These are phyloP conservation scores for Chaetothyriales sp. DNA, from an alignment of 2,329 filamentous ascomycete genomes.

Conservation along the genomic window DNA sequence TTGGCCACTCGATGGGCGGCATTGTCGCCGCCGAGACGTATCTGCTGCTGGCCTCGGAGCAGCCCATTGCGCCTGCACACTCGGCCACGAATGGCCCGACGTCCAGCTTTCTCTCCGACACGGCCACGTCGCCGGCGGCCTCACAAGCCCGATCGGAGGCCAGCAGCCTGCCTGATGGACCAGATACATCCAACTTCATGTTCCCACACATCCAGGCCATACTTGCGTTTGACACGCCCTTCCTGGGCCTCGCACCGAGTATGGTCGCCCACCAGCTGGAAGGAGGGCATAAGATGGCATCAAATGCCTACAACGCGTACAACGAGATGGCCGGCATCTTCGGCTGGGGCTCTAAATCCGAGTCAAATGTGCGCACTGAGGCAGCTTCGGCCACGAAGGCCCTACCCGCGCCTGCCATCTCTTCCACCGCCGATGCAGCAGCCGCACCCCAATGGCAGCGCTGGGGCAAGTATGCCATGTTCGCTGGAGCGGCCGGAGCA, in stretches of 20 bases:
- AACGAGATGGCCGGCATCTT: slow-evolving; percentile 50
- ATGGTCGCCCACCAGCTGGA: slow-evolving; percentile 52
- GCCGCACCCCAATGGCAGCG: slow-evolving; percentile 50
- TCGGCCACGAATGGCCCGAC: slow-evolving; percentile 17
- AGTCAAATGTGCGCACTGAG: slow-evolving; percentile 5
- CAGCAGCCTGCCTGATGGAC: neutral
- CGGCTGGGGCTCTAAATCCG: slow-evolving; percentile 38
- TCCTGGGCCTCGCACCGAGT: slow-evolving; percentile 40
- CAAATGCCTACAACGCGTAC: slow-evolving; percentile 54
- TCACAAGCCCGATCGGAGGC: slow-evolving; percentile 3
- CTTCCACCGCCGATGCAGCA: slow-evolving; percentile 29
- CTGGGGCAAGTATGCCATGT: slow-evolving; percentile 77
- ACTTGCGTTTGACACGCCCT: slow-evolving; percentile 89
- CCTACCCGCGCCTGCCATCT: slow-evolving; percentile 23
- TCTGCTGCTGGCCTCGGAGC: slow-evolving; percentile 58
- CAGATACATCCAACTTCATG: slow-evolving; percentile 46
- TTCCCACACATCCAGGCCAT: slow-evolving; percentile 88
- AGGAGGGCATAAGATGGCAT: slow-evolving; percentile 64
- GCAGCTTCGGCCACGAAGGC: slow-evolving; percentile 8
- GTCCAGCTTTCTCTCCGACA: slow-evolving; percentile 13
- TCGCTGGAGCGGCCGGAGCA: slow-evolving; percentile 66
- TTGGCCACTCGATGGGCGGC: slow-evolving; percentile 85
- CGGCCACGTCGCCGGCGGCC: slow-evolving; percentile 9
- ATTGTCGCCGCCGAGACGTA: slow-evolving; percentile 87
- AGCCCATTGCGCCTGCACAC: slow-evolving; percentile 32